Evolutionary conservation across 768 basidiomycete genomes (phyloP), one percentile per base, ranked within the genome.

Genomic region (Mycena epipterygia): DNA sequence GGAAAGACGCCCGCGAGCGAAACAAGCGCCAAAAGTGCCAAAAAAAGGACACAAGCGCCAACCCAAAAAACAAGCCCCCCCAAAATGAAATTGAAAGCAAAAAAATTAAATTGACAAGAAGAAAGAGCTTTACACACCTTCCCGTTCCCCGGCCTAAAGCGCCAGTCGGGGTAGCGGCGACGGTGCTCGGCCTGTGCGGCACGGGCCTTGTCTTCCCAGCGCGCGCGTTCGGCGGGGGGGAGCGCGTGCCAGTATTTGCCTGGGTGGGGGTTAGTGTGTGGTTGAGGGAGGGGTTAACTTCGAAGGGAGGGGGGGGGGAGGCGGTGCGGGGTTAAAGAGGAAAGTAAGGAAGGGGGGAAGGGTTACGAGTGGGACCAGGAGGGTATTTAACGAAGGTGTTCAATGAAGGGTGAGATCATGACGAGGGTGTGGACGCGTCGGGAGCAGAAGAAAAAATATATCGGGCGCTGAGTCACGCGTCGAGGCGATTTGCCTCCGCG

Each of bases 161-260:
- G 85, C 93, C 94, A 95, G 79, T 94, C 91, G 1, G 93, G 93
- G 77, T 94, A 94, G 65, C 88, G 85, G 56, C 84, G 84, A 61
- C 93, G 86, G 77, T 95, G 93, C 77, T 93, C 93, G 0, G 87
- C 89, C 75, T 91, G 91, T 0, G 93, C 93, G 7, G 87, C 82
- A 46, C 88, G 83, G 6, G 91, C 94, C 79, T 91, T 91, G 37
- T 85, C 90, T 77, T 95, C 94, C 93, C 93, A 95, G 56, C 88
- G 83, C 69, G 90, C 88, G 64, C 90, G 87, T 76, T 95, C 91
- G 66, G 88, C 84, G 19, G 84, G 85, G 12, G 92, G 82, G 21
- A 95, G 89, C 0, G 89, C 86, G 77, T 90, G 91, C 93, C 93
- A 95, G 76, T 86, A 90, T 79, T 88, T 89, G 64, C 93, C 93